Conservation (phyloP, 306 rosid genomes). For the Nissolia schottii region DNA sequence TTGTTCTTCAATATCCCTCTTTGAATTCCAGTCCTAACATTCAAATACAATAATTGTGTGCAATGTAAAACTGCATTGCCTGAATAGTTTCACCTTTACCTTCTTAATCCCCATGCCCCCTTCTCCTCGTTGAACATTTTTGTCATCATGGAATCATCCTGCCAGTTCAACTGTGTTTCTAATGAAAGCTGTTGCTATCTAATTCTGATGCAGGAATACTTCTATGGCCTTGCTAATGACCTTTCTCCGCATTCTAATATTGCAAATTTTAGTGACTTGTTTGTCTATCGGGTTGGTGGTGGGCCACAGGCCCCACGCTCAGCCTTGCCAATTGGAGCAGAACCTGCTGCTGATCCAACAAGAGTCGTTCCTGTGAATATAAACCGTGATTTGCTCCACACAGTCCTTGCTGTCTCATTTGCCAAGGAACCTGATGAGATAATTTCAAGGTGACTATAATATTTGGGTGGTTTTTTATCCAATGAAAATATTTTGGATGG, state of each 20-base stretch:
- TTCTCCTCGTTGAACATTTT: not conserved
- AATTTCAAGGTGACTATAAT: slow-evolving; percentile 63
- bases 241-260: slow-evolving; percentile 89
- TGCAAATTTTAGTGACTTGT: slow-evolving; percentile 72
- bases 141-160: not conserved
- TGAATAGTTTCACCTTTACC: not conserved
- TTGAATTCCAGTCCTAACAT: too few species aligned
- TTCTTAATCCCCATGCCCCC: not conserved
- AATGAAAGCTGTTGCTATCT: slow-evolving; percentile 10
- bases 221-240: slow-evolving; percentile 86
- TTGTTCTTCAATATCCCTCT: too few species aligned
- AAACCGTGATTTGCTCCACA: slow-evolving; percentile 73
- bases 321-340: slow-evolving; percentile 97
- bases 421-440: slow-evolving; percentile 93
- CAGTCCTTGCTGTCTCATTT: slow-evolving; percentile 82
- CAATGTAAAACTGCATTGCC: not conserved
- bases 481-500: slow-evolving; percentile 9
- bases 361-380: slow-evolving; percentile 77
- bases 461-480: slow-evolving; percentile 8
- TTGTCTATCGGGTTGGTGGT: slow-evolving; percentile 83
- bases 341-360: slow-evolving; percentile 92
- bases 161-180: slow-evolving; percentile 9
- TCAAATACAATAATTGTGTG: not conserved
- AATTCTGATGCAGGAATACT: slow-evolving; percentile 71
- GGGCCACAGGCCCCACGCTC: slow-evolving; percentile 99